Base-by-base conservation (phyloP, 257 asterid species). In the Schizonepeta tenuifolia region DNA sequence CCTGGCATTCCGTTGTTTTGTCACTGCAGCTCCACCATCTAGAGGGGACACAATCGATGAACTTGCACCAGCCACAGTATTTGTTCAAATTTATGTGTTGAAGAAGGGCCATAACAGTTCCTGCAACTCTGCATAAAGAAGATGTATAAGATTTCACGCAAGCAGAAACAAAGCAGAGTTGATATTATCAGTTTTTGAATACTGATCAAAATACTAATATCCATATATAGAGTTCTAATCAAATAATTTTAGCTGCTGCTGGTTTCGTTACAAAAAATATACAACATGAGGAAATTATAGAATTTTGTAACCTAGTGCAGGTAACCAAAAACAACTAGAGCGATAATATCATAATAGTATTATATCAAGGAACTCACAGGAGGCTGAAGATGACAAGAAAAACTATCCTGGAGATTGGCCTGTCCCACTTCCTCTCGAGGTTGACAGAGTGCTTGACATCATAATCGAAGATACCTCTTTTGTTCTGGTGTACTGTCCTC, bases 1-100 rank as follows among this genome's bases (percentile, higher is more conserved):
- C 97, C 97, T 87, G 92, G 70, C 98, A 93, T 35, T 28, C 74
- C 83, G 84, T 77, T 28, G 86, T 66, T 68, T 76, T 73, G 71
- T 81, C 79, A 51, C 72, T 70, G 90, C 97, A 93, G 85, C 92
- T 93, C 97, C 98, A 89, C 96, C 89, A 89, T 75, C 84, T 90
- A 41, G 60, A 75, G 35, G 92, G 97, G 47, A 80, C 78, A 85
- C 97, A 91, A 28, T 91, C 98, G 12, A 91, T 61, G 75, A 80
- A 87, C 33, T 64, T 80, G 82, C 98, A 93, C 92, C 92, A 85
- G 71, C 78, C 77, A 64, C 98, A 93, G 51, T 87, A 87, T 69
- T 82, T 75, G 85, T 86, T 85, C 70, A 80, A 65, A 68, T 91
- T 80, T 61, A 77, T 67, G 8, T 86, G 87, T 63, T 75, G 80